Conservation (phyloP, 352 stramenopile species). For the Thalassiosira livingstoniorum region DNA sequence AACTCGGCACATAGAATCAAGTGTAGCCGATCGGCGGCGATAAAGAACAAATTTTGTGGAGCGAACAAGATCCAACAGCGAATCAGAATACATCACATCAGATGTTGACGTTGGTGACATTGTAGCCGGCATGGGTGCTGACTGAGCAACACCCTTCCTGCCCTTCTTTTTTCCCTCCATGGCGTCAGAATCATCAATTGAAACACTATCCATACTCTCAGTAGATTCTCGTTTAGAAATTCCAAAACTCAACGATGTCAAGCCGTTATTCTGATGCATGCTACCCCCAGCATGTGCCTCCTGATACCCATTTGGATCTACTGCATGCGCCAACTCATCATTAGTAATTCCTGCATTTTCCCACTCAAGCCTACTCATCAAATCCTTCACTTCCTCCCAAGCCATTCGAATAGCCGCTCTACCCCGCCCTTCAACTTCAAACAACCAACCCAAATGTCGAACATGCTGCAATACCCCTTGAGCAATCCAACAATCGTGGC, state of each 20-base stretch:
- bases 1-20: conserved; percentile 52
- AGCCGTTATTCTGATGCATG: not conserved
- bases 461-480: conserved; percentile 78
- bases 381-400: conserved; percentile 58
- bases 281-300: not conserved
- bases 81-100: conserved; percentile 17
- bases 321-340: conserved; percentile 7
- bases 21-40: conserved; percentile 42
- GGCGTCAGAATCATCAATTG: conserved; percentile 28
- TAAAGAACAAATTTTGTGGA: conserved; percentile 49
- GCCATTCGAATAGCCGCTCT: conserved; percentile 64
- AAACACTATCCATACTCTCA: conserved; percentile 29
- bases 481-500: conserved; percentile 67
- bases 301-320: not conserved
- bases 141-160: not conserved
- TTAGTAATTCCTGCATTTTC: conserved; percentile 19
- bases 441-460: conserved; percentile 63
- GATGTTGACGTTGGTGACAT: not conserved
- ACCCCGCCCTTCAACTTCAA: conserved; percentile 64
- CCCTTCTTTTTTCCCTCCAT: not conserved
- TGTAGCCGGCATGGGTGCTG: conserved; percentile 8
- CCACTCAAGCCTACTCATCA: conserved; percentile 39
- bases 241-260: conserved; percentile 31
- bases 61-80: conserved; percentile 50
- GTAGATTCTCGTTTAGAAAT: not conserved